Base-by-base conservation (phyloP, 305 asterid genomes). In the Fraxinus latifolia region DNA sequence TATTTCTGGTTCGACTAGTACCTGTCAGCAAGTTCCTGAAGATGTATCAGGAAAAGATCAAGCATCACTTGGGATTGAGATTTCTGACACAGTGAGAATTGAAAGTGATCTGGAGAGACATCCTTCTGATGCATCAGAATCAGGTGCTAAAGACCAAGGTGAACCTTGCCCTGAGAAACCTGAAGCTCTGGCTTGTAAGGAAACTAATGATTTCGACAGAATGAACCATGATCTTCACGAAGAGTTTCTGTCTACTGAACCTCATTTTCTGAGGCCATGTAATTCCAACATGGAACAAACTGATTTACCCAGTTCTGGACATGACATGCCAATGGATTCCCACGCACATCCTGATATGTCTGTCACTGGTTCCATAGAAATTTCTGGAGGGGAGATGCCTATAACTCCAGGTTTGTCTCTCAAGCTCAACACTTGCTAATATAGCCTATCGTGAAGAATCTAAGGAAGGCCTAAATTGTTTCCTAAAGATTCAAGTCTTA, bases 241-340 rank as follows among this genome's bases (percentile, higher is more conserved):
- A 74, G 82, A 79, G 78, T 87, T 79, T 77, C 23, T 79, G 72
- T 76, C 80, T 39, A 79, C 76, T 79, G 91, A 87, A 65, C 80
- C 83, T 79, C 82, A 58, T 31, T 9, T 85, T 82, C 89, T 91
- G 81, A 89, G 84, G 85, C 94, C 89, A 76, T 95, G 93, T 81
- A 88, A 80, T 83, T 79, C 93, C 75, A 75, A 31, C 80, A 60
- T 82, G 84, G 87, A 81, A 80, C 89, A 85, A 25, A 84, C 77
- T 74, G 91, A 85, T 71, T 75, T 77, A 81, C 82, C 85, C 32
- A 83, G 39, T 39, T 77, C 89, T 77, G 86, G 79, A 47, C 62
- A 79, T 85, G 87, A 86, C 75, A 80, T 78, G 76, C 55, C 82
- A 68, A 33, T 81, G 74, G 87, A 85, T 84, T 84, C 83, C 50